A percentile compares a stretch with the other conserved stretches of the same genome.
Evolutionary conservation across 805 yeast species (phyloP).

Genomic region (Phaffomyces opuntiae): DNA sequence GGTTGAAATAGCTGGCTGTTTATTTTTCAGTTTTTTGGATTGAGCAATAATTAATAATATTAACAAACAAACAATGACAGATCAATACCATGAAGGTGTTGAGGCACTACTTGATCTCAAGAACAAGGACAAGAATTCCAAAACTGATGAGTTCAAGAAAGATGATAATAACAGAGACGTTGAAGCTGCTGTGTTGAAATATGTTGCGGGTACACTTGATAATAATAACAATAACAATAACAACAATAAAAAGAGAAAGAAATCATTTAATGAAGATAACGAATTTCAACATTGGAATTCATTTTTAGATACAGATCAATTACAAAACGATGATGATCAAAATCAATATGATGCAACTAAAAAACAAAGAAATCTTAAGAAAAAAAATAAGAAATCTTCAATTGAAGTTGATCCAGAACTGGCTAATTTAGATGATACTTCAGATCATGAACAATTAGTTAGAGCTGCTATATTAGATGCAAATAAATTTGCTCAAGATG

Average conservation of each 20-base stretch:
- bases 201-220: constrained; percentile 59
- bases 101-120: constrained; percentile 19
- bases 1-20: too few species aligned
- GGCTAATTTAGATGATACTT: constrained; percentile 39
- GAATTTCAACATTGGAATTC: constrained; percentile 25
- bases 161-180: constrained; percentile 30
- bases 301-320: constrained; percentile 20
- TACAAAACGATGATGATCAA: constrained; percentile 5
- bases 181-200: constrained; percentile 72
- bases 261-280: constrained; percentile 16
- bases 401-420: constrained; percentile 52
- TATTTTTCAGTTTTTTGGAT: too few species aligned
- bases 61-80: constrained; percentile 2
- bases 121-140: constrained; percentile 14
- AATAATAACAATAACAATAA: constrained; percentile 25
- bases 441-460: constrained; percentile 58
- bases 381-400: constrained; percentile 4
- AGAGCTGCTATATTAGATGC: constrained; percentile 69
- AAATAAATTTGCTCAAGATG: constrained; percentile 47
- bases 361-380: constrained; percentile 1
- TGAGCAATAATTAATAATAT: too few species aligned
- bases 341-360: not conserved
- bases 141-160: constrained; percentile 1
- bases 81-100: constrained; percentile 21
- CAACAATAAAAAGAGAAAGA: constrained; percentile 15